Percentiles rank a stretch among this genome's conserved stretches.
These are phyloP conservation scores for Zygosaccharomyces siamensis DNA, from an alignment of 805 yeast species.

Conservation along the genomic window DNA sequence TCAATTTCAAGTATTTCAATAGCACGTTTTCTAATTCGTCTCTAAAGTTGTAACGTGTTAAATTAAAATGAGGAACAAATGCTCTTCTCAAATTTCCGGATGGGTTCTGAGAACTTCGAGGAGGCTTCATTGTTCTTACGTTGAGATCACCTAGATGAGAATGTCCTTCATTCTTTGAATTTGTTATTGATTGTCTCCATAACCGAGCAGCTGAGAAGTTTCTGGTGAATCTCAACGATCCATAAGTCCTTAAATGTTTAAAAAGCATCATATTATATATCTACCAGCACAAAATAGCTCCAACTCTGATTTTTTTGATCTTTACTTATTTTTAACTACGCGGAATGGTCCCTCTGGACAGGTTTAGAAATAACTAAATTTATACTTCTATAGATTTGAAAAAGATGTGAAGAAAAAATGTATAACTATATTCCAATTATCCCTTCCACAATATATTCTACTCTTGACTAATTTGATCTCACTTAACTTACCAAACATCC, in stretches of 20 bases:
- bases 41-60: slow-evolving; percentile 1
- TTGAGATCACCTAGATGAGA: slow-evolving; percentile 5
- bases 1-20: slow-evolving; percentile 11
- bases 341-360: background rate
- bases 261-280: background rate
- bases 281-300: too few species aligned
- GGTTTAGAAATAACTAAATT: background rate
- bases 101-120: slow-evolving; percentile 16
- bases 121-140: slow-evolving; percentile 16
- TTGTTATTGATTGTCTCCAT: background rate
- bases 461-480: background rate
- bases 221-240: background rate
- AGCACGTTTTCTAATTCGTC: slow-evolving; percentile 10
- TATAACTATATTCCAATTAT: background rate
- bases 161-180: background rate
- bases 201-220: background rate
- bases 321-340: background rate
- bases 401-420: background rate
- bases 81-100: slow-evolving; percentile 20
- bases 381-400: background rate
- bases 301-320: background rate
- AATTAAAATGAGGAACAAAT: slow-evolving; percentile 13
- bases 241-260: background rate
- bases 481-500: slow-evolving; percentile 76
- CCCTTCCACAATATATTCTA: background rate